Evolutionary conservation across 1,284 basidiomycete genomes (phyloP).

Genomic region (Serendipita sp.): DNA sequence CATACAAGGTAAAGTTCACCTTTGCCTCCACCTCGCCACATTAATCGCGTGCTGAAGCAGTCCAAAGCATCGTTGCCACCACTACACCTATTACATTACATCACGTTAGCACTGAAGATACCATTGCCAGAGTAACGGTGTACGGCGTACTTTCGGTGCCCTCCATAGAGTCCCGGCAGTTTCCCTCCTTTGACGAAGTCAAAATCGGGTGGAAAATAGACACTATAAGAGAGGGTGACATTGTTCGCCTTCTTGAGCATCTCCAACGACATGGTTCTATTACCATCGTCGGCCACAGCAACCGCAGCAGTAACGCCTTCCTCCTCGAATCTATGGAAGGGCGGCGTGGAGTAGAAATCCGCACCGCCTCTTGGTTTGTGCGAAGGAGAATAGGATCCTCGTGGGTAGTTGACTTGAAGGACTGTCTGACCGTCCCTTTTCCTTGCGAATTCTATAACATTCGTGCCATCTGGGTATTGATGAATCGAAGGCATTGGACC

Average conservation of each 20-base stretch:
- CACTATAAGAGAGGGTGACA: conserved; percentile 42
- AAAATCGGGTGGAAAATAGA: conserved; percentile 46
- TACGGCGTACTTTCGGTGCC: conserved; percentile 28
- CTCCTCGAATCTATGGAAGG: neutral
- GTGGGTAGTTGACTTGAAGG: neutral
- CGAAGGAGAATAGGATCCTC: conserved; percentile 4
- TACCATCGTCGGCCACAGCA: neutral
- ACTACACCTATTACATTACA: conserved; percentile 33
- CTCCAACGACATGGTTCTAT: neutral
- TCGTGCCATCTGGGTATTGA: neutral
- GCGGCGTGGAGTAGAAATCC: conserved; percentile 2
- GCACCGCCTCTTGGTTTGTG: neutral
- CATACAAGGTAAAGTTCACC: conserved; percentile 30
- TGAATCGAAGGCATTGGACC: conserved; percentile 19
- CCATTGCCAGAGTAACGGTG: neutral
- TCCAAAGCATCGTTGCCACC: conserved; percentile 46
- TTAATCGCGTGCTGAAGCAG: conserved; percentile 61
- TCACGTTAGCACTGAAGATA: neutral
- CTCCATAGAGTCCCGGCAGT: conserved; percentile 58
- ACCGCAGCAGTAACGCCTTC: neutral
- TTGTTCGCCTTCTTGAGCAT: conserved; percentile 9
- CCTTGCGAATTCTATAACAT: too few species aligned
- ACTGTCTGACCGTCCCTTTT: neutral
- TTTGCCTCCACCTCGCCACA: conserved; percentile 50
- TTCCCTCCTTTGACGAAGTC: conserved; percentile 55